These are phyloP conservation scores for Stipa capillata DNA, from an alignment of 176 grass and related monocot species.

Conservation along the genomic window DNA sequence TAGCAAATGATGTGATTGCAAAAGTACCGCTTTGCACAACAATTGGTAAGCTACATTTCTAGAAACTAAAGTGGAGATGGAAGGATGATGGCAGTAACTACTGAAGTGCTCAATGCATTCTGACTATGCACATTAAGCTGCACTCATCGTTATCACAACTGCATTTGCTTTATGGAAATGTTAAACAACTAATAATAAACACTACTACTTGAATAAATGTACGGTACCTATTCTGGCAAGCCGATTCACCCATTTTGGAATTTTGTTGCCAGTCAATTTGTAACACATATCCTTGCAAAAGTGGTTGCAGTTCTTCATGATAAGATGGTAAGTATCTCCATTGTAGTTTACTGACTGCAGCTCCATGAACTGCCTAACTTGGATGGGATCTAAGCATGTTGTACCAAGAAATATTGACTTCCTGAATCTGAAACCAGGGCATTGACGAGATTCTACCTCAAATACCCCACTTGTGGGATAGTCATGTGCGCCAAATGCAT, in stretches of 20 bases:
- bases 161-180: background rate
- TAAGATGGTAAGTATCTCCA: conserved; percentile 91
- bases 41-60: conserved; percentile 20
- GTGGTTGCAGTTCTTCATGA: conserved; percentile 96
- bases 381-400: conserved; percentile 73
- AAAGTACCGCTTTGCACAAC: conserved; percentile 4
- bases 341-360: conserved; percentile 83
- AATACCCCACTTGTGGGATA: conserved; percentile 88
- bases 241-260: conserved; percentile 94
- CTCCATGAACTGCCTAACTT: conserved; percentile 93
- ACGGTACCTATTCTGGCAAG: conserved; percentile 86
- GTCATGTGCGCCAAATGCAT: conserved; percentile 97
- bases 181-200: conserved; percentile 16
- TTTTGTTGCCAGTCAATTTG: conserved; percentile 77
- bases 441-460: conserved; percentile 88
- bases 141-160: background rate
- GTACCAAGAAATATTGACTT: conserved; percentile 90
- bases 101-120: conserved; percentile 9
- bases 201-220: conserved; percentile 4
- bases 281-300: conserved; percentile 93
- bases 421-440: conserved; percentile 91
- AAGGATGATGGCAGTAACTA: background rate
- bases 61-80: conserved; percentile 17
- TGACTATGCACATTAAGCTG: conserved; percentile 13
- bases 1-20: conserved; percentile 1